These are phyloP conservation scores for Rhytidhysteron rufulum DNA, from an alignment of 2,329 filamentous ascomycete species.

Conservation along the genomic window DNA sequence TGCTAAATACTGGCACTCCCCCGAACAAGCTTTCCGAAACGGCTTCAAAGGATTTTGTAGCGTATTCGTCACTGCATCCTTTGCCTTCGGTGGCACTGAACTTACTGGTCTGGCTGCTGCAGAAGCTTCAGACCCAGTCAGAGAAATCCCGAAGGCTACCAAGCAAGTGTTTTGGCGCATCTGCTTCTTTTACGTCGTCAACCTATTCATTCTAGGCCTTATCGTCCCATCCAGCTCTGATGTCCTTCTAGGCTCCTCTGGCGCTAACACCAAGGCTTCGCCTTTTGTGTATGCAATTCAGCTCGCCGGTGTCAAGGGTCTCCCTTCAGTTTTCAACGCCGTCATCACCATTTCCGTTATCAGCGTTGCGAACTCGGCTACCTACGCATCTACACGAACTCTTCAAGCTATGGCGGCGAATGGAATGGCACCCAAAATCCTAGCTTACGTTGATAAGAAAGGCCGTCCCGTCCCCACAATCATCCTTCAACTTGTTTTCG, in stretches of 20 bases:
- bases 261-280: slow-evolving; percentile 41
- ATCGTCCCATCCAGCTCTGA: slow-evolving; percentile 31
- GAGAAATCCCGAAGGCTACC: slow-evolving; percentile 38
- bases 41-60: slow-evolving; percentile 61
- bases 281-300: slow-evolving; percentile 65
- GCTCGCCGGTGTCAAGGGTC: slow-evolving; percentile 55
- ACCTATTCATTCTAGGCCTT: slow-evolving; percentile 38
- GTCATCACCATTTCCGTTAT: slow-evolving; percentile 58
- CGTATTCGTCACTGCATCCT: slow-evolving; percentile 60
- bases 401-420: slow-evolving; percentile 45
- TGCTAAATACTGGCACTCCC: slow-evolving; percentile 55
- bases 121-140: slow-evolving; percentile 52
- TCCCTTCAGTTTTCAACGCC: slow-evolving; percentile 64
- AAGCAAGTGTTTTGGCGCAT: slow-evolving; percentile 44
- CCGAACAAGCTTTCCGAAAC: slow-evolving; percentile 48
- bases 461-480: slow-evolving; percentile 75
- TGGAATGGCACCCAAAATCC: slow-evolving; percentile 66
- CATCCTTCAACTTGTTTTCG: slow-evolving; percentile 59
- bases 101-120: slow-evolving; percentile 57
- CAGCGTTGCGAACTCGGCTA: slow-evolving; percentile 51
- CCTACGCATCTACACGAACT: slow-evolving; percentile 51
- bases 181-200: slow-evolving; percentile 40
- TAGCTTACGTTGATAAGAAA: slow-evolving; percentile 73
- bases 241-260: slow-evolving; percentile 26
- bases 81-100: slow-evolving; percentile 60